Percentiles rank a stretch among this genome's conserved stretches.
phyloP scores from a whole-genome alignment of 768 basidiomycete genomes.

The Dentipellis sp. region DNA sequence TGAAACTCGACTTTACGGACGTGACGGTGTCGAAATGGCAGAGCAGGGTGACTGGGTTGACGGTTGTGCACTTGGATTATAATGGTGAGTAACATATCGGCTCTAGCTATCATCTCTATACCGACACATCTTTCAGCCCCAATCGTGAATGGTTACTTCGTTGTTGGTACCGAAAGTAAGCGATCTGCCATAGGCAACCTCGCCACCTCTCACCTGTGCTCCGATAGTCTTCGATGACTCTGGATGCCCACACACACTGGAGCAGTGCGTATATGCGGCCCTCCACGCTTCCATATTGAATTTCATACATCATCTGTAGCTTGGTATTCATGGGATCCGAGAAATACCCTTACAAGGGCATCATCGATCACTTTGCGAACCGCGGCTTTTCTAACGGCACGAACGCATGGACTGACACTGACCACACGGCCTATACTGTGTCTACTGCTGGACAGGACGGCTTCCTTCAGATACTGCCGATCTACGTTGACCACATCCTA shows the following conservation, averaged over 20 bases:
- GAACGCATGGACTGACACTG: slow-evolving; percentile 96
- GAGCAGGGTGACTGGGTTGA: slow-evolving; percentile 80
- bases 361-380: slow-evolving; percentile 92
- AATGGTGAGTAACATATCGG: slow-evolving; percentile 44
- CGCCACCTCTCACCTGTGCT: background rate
- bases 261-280: slow-evolving; percentile 57
- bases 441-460: slow-evolving; percentile 94
- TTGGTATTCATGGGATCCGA: slow-evolving; percentile 94
- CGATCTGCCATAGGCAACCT: slow-evolving; percentile 3
- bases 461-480: slow-evolving; percentile 73
- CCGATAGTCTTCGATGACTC: slow-evolving; percentile 81
- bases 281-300: background rate
- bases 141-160: slow-evolving; percentile 86
- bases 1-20: slow-evolving; percentile 74
- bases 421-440: slow-evolving; percentile 93
- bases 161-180: slow-evolving; percentile 84
- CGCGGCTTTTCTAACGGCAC: slow-evolving; percentile 86
- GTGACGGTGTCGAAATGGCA: slow-evolving; percentile 83
- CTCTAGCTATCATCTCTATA: slow-evolving; percentile 2
- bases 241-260: slow-evolving; percentile 92
- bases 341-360: slow-evolving; percentile 92
- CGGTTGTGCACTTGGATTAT: slow-evolving; percentile 85
- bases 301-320: slow-evolving; percentile 26
- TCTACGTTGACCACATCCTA: slow-evolving; percentile 94
- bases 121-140: slow-evolving; percentile 44